Conservation (phyloP, 1,284 basidiomycete genomes). For the Sanghuangporus weigelae region DNA sequence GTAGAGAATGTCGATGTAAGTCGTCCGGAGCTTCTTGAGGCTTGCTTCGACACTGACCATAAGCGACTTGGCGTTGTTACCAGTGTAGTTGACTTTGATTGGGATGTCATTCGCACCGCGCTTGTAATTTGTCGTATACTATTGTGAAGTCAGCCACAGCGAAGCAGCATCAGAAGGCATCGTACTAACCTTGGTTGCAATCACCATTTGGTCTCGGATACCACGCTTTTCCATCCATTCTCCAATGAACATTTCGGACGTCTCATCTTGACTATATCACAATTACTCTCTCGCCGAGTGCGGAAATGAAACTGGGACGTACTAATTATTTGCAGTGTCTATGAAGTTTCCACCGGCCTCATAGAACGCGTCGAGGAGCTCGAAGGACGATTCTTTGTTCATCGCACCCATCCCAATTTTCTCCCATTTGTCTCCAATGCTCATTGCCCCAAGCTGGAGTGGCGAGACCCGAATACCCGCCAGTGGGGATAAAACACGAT, state of each 20-base stretch:
- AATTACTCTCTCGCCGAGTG: background rate
- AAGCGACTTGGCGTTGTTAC: constrained; percentile 34
- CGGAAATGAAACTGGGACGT: constrained; percentile 17
- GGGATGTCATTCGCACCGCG: constrained; percentile 18
- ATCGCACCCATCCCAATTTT: constrained; percentile 32
- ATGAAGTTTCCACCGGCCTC: constrained; percentile 52
- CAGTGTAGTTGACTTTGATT: constrained; percentile 29
- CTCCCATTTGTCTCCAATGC: constrained; percentile 35
- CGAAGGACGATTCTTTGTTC: constrained; percentile 39
- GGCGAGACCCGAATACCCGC: constrained; percentile 41
- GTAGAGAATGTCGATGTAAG: constrained; percentile 40
- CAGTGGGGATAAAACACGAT: constrained; percentile 37
- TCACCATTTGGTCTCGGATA: constrained; percentile 48
- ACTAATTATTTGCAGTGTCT: constrained; percentile 49
- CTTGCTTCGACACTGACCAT: constrained; percentile 30
- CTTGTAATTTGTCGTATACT: constrained; percentile 32
- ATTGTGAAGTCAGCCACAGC: background rate
- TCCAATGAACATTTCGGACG: constrained; percentile 49
- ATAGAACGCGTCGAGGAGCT: constrained; percentile 44
- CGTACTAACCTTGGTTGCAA: constrained; percentile 45
- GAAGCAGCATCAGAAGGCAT: background rate
- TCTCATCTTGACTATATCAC: constrained; percentile 39
- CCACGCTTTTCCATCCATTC: constrained; percentile 49
- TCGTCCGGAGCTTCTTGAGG: constrained; percentile 40
- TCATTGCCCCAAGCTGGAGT: constrained; percentile 42